A percentile compares a stretch with the other conserved stretches of the same genome.
Evolutionary conservation across 1,284 basidiomycete genomes (phyloP).

Genomic region (Sanghuangporus baumii): DNA sequence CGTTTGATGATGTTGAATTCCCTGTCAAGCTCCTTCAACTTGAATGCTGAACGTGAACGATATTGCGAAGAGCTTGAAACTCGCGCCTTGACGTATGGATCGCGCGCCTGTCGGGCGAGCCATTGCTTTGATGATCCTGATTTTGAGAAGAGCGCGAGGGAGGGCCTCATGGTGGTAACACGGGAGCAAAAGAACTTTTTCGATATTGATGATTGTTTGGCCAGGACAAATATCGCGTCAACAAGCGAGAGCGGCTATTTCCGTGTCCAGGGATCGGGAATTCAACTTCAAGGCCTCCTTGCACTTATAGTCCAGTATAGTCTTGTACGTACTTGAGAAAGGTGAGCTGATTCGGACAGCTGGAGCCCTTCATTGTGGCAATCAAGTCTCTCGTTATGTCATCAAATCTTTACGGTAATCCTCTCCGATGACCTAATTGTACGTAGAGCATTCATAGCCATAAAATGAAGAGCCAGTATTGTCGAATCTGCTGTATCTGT

Average conservation of each 20-base stretch:
- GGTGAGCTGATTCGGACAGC: too few relatives aligned
- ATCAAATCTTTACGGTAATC: too few relatives aligned
- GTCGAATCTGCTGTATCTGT: too few relatives aligned
- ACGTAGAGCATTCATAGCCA: too few relatives aligned
- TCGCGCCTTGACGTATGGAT: constrained; percentile 66
- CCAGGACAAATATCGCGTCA: neutral
- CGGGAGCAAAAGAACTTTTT: neutral
- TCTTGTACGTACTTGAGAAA: too few relatives aligned
- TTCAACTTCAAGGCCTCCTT: too few relatives aligned
- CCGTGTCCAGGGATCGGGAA: too few relatives aligned
- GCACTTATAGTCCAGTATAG: too few relatives aligned
- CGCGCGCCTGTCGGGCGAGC: constrained; percentile 57
- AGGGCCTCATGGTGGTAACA: constrained; percentile 7
- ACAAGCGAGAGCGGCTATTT: neutral
- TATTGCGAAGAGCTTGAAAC: constrained; percentile 39
- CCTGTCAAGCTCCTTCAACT: constrained; percentile 69
- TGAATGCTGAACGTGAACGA: constrained; percentile 81
- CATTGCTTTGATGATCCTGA: constrained; percentile 40
- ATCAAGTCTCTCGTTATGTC: too few relatives aligned
- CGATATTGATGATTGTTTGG: neutral
- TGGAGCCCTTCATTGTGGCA: too few relatives aligned
- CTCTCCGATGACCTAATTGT: too few relatives aligned
- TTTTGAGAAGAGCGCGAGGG: constrained; percentile 5
- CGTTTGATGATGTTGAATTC: constrained; percentile 38
- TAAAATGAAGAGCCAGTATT: too few relatives aligned